Evolutionary conservation across 768 basidiomycete genomes (phyloP).

Genomic region (Porpolomopsis calyptriformis): DNA sequence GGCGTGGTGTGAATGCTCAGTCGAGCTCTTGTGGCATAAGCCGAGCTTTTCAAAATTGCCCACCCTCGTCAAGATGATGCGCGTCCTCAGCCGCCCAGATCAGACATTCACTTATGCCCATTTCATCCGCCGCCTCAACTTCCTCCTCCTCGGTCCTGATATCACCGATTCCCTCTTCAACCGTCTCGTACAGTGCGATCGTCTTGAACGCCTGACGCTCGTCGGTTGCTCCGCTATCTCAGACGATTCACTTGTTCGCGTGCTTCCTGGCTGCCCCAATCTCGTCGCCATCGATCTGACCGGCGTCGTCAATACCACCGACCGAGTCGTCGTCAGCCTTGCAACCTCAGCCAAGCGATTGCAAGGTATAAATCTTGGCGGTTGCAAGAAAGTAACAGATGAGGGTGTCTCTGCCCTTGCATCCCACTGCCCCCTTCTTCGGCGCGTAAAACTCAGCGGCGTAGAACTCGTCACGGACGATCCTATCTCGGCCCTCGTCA

Average conservation of each 20-base stretch:
- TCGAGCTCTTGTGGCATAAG: constrained; percentile 91
- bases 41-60: constrained; percentile 61
- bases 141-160: constrained; percentile 56
- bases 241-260: constrained; percentile 47
- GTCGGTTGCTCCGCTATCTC: constrained; percentile 66
- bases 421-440: constrained; percentile 58
- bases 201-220: constrained; percentile 83
- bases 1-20: constrained; percentile 92
- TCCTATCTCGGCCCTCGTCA: constrained; percentile 66
- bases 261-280: constrained; percentile 62
- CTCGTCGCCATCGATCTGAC: constrained; percentile 82
- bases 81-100: constrained; percentile 49
- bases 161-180: constrained; percentile 68
- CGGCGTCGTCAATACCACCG: constrained; percentile 56
- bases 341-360: constrained; percentile 60
- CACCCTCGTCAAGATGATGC: constrained; percentile 71
- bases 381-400: constrained; percentile 76
- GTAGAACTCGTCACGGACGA: constrained; percentile 66
- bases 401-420: constrained; percentile 69
- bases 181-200: constrained; percentile 60
- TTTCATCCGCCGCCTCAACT: constrained; percentile 88
- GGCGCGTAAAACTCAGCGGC: constrained; percentile 82
- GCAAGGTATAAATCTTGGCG: constrained; percentile 86
- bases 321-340: constrained; percentile 61
- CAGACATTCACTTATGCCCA: constrained; percentile 80